These are phyloP conservation scores for Neurospora pannonica DNA, from an alignment of 495 filamentous ascomycete species.

Conservation along the genomic window DNA sequence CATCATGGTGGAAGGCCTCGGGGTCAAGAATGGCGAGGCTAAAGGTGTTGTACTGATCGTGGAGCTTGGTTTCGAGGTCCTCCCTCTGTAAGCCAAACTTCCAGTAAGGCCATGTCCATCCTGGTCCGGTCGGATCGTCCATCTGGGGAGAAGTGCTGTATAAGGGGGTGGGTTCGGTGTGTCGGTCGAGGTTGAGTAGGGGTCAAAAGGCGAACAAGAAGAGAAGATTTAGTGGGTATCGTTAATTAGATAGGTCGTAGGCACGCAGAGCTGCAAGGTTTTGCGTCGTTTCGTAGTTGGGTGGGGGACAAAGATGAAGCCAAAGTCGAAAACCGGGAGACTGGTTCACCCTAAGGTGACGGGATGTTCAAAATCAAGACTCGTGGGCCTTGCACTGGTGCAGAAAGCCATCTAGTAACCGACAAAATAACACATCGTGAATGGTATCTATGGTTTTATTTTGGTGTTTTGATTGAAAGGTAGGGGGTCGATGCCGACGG, in stretches of 20 bases:
- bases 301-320: conserved; percentile 13
- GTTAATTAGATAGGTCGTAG: not conserved
- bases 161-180: conserved; percentile 2
- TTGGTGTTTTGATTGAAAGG: conserved; percentile 7
- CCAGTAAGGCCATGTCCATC: conserved; percentile 40
- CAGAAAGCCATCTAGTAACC: conserved; percentile 28
- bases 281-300: conserved; percentile 1
- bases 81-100: conserved; percentile 36
- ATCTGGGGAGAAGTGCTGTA: conserved; percentile 14
- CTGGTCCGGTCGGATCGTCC: conserved; percentile 30
- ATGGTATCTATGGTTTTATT: conserved; percentile 1
- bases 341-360: conserved; percentile 2
- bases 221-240: conserved; percentile 4
- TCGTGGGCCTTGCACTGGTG: conserved; percentile 12
- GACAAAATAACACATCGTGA: conserved; percentile 16
- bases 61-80: conserved; percentile 30
- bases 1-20: conserved; percentile 34
- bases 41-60: conserved; percentile 34
- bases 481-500: not conserved
- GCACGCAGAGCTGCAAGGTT: not conserved
- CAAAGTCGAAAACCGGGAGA: conserved; percentile 21
- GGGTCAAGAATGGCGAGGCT: conserved; percentile 27
- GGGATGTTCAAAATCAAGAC: conserved; percentile 7
- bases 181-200: conserved; percentile 1
- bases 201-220: conserved; percentile 5